Base-by-base conservation (phyloP, 345 rosid genomes). In the Lepidium sativum region DNA sequence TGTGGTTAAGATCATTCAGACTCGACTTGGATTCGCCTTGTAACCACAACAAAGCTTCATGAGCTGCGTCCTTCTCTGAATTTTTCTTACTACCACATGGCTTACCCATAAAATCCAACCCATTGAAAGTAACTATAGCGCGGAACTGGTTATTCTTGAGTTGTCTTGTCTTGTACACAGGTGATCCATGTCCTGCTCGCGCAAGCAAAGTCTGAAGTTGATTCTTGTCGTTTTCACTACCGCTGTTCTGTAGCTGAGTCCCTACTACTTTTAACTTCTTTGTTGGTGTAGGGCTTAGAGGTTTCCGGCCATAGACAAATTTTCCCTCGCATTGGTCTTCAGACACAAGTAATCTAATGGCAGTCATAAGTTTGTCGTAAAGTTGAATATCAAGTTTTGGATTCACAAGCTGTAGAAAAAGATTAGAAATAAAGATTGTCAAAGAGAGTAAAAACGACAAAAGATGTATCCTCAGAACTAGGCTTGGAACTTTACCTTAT, bases 51-150 rank as follows among this genome's bases (percentile, higher is more conserved):
- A 94, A 73, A 60, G 97, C 99, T 74, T 86, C 85, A 20, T 82
- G 79, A 54, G 99, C 97, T 29, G 96, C 99, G 60, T 88, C 95
- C 71, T 84, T 88, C 71, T 94, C 97, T 1, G 99, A 96, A 15
- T 41, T 79, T 80, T 86, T 94, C 82, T 94, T 90, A 69, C 67
- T 85, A 79, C 82, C 67, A 71, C 92, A 82, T 61, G 97, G 86
- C 60, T 73, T 67, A 57, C 99, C 97, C n/a, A 59, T 32, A 70
- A 94, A 94, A 72, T 84, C 67, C 59, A 94, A 53, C 21, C 92
- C 96, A 17, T 90, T 90, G 74, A 94, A 90, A 21, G 79, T 72
- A 75, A 88, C 97, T 54, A 87, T 80, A 32, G 97, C 77, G 0
- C 82, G 83, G 31, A 87, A 90, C 83, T 83, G 81, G 71, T 86